Conservation (phyloP, 2,329 filamentous ascomycete species). For the Aspergillus brunneoviolaceus region DNA sequence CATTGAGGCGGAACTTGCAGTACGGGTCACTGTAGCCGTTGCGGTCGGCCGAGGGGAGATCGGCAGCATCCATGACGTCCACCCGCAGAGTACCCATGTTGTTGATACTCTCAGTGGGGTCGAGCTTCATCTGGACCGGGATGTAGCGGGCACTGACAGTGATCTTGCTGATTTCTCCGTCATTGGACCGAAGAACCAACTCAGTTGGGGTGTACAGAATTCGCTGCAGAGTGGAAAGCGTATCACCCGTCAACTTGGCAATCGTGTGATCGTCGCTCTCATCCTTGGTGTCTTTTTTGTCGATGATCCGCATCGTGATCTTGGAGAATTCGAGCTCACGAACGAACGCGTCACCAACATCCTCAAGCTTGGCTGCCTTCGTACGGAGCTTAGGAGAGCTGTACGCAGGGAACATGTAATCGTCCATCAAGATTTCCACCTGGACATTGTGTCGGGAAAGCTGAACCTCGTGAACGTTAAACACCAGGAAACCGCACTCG, state of each 20-base stretch:
- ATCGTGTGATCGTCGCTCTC: conserved; percentile 70
- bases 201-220: conserved; percentile 88
- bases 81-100: conserved; percentile 95
- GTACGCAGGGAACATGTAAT: conserved; percentile 90
- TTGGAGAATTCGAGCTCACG: conserved; percentile 96
- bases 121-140: conserved; percentile 88
- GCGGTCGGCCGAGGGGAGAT: conserved; percentile 89
- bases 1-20: conserved; percentile 90
- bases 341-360: conserved; percentile 93
- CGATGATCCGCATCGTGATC: conserved; percentile 81
- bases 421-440: conserved; percentile 88
- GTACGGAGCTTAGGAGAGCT: conserved; percentile 72
- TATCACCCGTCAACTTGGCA: conserved; percentile 80
- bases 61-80: conserved; percentile 81
- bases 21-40: conserved; percentile 98
- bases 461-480: conserved; percentile 88
- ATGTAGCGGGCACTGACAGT: conserved; percentile 94
- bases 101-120: conserved; percentile 96
- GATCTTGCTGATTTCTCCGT: conserved; percentile 74
- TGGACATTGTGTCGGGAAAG: conserved; percentile 73
- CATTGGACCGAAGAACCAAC: conserved; percentile 73
- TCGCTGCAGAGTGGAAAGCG: conserved; percentile 81
- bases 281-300: conserved; percentile 72
- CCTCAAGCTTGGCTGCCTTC: conserved; percentile 73
- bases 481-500: conserved; percentile 87